Conservation (phyloP, 2,329 filamentous ascomycete species). For the Eutypa lata region DNA sequence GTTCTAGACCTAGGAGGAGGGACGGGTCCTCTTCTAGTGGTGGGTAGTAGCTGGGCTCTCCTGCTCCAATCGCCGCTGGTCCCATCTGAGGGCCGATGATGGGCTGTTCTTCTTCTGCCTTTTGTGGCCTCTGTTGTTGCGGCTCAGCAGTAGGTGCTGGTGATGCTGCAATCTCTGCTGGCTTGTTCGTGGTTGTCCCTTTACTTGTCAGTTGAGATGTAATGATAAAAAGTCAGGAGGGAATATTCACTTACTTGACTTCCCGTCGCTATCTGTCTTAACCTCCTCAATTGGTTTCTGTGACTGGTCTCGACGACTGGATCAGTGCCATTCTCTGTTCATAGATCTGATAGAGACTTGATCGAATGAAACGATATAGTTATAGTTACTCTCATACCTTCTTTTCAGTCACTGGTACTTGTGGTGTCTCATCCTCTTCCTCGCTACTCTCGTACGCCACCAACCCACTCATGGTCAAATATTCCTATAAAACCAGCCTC, state of each 20-base stretch:
- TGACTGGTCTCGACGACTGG: conserved; percentile 29
- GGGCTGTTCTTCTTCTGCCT: background rate
- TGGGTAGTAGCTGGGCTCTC: conserved; percentile 15
- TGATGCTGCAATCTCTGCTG: background rate
- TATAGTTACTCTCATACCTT: conserved; percentile 26
- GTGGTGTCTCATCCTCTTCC: conserved; percentile 25
- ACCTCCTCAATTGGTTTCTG: conserved; percentile 19
- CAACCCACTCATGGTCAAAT: conserved; percentile 20
- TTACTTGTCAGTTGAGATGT: background rate
- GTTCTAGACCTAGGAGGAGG: conserved; percentile 14
- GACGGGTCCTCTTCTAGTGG: conserved; percentile 26
- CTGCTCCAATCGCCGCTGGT: conserved; percentile 5
- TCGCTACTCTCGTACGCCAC: conserved; percentile 32
- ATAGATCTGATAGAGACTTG: too few relatives aligned
- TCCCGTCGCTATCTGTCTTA: conserved; percentile 9
- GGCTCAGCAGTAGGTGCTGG: conserved; percentile 5
- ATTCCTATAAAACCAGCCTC: background rate
- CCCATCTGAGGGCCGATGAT: conserved; percentile 29
- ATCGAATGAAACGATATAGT: conserved; percentile 5
- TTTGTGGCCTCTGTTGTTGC: conserved; percentile 6
- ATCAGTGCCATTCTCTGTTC: conserved; percentile 30
- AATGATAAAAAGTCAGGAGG: conserved; percentile 1
- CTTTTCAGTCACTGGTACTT: conserved; percentile 16
- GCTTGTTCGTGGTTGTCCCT: conserved; percentile 8
- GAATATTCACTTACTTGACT: conserved; percentile 17